phyloP scores from a whole-genome alignment of 441 rosid genomes.

The Bocquillonia castaneifolia region DNA sequence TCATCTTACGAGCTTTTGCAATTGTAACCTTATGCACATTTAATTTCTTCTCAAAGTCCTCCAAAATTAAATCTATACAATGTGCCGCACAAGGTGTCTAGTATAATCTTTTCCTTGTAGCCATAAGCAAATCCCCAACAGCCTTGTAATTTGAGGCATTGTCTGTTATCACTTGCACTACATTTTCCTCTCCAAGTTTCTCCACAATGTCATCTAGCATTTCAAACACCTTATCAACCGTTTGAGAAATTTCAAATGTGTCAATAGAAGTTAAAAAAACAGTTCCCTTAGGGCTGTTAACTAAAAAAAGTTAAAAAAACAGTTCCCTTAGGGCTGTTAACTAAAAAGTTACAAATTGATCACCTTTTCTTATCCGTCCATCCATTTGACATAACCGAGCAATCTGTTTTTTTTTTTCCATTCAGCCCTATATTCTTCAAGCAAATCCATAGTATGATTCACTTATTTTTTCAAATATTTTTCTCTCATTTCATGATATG shows the following conservation, averaged over 20 bases:
- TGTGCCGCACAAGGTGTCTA: conserved; percentile 20
- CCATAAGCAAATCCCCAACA: not conserved
- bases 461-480: not conserved
- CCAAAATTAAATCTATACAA: conserved; percentile 11
- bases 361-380: conserved; percentile 4
- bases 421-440: not conserved
- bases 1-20: conserved; percentile 8
- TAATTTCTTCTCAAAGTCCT: conserved; percentile 19
- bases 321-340: conserved; percentile 13
- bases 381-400: conserved; percentile 1
- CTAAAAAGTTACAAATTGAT: conserved; percentile 7
- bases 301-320: not conserved
- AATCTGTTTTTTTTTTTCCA: not conserved
- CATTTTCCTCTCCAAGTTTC: conserved; percentile 12
- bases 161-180: conserved; percentile 14
- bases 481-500: not conserved
- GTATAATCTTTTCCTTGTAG: conserved; percentile 1
- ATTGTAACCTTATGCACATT: conserved; percentile 1
- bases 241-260: conserved; percentile 18
- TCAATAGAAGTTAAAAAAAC: conserved; percentile 6
- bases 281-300: too few relatives aligned
- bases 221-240: conserved; percentile 2
- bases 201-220: conserved; percentile 15
- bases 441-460: not conserved
- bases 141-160: conserved; percentile 18